phyloP scores from a whole-genome alignment of 768 basidiomycete genomes.

The Mycena alexandri region DNA sequence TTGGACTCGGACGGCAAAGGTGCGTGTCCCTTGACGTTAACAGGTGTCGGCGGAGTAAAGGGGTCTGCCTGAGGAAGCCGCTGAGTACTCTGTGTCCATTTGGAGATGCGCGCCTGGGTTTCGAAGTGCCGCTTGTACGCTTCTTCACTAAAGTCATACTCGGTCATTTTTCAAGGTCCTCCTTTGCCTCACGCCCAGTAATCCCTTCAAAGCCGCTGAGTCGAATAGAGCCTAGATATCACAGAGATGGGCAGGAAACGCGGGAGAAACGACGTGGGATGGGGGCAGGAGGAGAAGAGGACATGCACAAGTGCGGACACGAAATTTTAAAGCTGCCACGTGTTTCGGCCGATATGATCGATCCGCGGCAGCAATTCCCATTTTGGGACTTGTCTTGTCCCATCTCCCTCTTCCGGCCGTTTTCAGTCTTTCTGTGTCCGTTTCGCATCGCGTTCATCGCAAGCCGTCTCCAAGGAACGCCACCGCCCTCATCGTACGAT shows the following conservation, averaged over 20 bases:
- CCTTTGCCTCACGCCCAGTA: neutral
- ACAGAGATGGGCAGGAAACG: neutral
- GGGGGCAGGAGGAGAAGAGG: neutral
- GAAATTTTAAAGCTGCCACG: constrained; percentile 7
- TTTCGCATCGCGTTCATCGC: no score
- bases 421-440: no score
- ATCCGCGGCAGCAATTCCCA: constrained; percentile 2
- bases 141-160: constrained; percentile 60
- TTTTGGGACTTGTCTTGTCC: neutral
- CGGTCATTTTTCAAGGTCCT: constrained; percentile 49
- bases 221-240: neutral
- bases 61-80: constrained; percentile 15
- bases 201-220: neutral
- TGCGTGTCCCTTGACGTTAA: neutral
- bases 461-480: no score
- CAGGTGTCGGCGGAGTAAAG: constrained; percentile 19
- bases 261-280: no score
- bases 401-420: neutral
- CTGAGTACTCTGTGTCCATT: constrained; percentile 51
- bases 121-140: constrained; percentile 51
- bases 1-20: neutral
- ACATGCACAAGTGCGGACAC: neutral
- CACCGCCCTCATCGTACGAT: neutral
- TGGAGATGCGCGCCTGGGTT: constrained; percentile 51
- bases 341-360: neutral